Base-by-base conservation (phyloP, 352 stramenopile genomes). In the Globisporangium takayamanum region DNA sequence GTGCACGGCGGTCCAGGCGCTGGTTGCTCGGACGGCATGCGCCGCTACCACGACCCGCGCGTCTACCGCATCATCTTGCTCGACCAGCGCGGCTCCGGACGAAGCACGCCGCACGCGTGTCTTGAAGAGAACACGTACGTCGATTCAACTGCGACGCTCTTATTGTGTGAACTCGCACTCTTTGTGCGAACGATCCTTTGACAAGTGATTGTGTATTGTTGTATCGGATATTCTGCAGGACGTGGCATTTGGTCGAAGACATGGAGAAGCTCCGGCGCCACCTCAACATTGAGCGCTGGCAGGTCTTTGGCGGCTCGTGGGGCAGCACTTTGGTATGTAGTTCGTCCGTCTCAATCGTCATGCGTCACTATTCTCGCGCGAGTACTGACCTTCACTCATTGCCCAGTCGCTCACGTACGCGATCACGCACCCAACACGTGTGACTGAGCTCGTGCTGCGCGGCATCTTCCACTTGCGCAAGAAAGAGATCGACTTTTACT, bases 261-360 rank as follows among this genome's bases (percentile, higher is more conserved):
- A 96, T 97, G 69, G 94, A 98, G 72, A 82, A 76, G 37, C 72
- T 98, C 44, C 74, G 92, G 6, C 65, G 81, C 10, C 72, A 97
- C 33, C 76, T 98, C 12, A 25, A 73, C 3, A 88, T 98, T 59
- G 83, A 97, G 20, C 81, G 86, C 49, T 98, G 91, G 91, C 86
- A 95, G 59, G 88, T 98, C 28, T 94, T 98, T 57, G 95, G 95
- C 12, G 95, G 95, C 46, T 97, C 86, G 1, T 98, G 95, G 95
- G 95, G 95, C 25, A 96, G 82, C 54, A 98, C 93, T 1, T 62
- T 98, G 54, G 79, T 89, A 71, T 11, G 59, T 53, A 51, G 2
- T 7, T 22, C 20, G 16, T 2, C 18, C 41, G 20, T 28, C 26
- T 57, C 1, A 22, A 18, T 37, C 30, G 61, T 5, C 26, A 2